These are phyloP conservation scores for Dryadomyces quercus-mongolicae DNA, from an alignment of 2,329 filamentous ascomycete species.

Conservation along the genomic window DNA sequence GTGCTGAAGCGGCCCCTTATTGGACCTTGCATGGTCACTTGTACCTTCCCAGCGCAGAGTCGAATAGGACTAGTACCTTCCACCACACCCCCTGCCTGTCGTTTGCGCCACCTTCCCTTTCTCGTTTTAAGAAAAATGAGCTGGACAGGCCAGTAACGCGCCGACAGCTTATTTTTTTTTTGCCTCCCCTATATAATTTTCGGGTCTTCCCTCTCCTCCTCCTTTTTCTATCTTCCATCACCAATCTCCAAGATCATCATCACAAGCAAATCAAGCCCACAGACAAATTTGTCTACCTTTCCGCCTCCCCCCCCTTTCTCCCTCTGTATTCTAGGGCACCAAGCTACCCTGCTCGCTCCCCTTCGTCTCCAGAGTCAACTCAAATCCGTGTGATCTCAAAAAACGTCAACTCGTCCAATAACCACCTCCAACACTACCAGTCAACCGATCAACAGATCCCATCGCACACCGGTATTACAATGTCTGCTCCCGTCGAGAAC, in stretches of 20 bases:
- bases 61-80: neutral
- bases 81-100: conserved; percentile 8
- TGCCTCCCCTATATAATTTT: conserved; percentile 21
- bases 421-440: conserved; percentile 4
- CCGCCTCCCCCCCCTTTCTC: conserved; percentile 16
- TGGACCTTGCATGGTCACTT: neutral
- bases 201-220: conserved; percentile 16
- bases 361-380: conserved; percentile 64
- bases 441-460: conserved; percentile 16
- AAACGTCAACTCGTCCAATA: conserved; percentile 23
- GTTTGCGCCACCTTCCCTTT: conserved; percentile 16
- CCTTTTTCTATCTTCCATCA: conserved; percentile 22
- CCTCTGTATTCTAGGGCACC: conserved; percentile 61
- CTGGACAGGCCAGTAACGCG: conserved; percentile 2
- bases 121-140: conserved; percentile 13
- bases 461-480: conserved; percentile 42
- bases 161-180: conserved; percentile 8
- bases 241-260: conserved; percentile 21
- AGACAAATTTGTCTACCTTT: conserved; percentile 7
- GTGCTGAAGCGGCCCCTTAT: neutral
- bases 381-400: conserved; percentile 21
- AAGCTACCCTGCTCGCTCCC: conserved; percentile 68
- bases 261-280: conserved; percentile 25
- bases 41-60: neutral
- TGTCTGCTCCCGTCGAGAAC: conserved; percentile 75